Evolutionary conservation across 805 yeast genomes (phyloP).

Genomic region (Spathaspora passalidarum): DNA sequence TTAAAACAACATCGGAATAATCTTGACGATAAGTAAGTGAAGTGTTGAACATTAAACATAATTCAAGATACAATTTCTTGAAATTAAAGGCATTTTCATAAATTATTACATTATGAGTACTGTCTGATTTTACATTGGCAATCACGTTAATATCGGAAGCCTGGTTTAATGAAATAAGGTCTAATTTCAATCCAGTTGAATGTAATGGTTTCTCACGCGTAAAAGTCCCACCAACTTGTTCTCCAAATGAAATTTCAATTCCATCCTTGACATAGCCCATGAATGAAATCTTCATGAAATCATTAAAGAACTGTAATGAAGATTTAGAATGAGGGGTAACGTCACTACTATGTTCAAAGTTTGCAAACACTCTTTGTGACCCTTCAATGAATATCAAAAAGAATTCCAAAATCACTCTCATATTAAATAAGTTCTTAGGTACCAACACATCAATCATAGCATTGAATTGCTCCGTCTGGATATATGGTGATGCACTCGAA

Average conservation of each 20-base stretch:
- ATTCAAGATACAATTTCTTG: conserved; percentile 42
- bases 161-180: conserved; percentile 34
- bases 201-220: conserved; percentile 4
- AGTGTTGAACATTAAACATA: conserved; percentile 57
- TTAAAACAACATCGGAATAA: conserved; percentile 46
- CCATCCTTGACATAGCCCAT: conserved; percentile 61
- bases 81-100: conserved; percentile 46
- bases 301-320: conserved; percentile 49
- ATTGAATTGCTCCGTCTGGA: conserved; percentile 55
- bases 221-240: conserved; percentile 22
- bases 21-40: conserved; percentile 55
- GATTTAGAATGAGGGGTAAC: conserved; percentile 10
- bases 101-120: conserved; percentile 12
- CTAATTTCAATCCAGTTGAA: conserved; percentile 17
- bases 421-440: conserved; percentile 70
- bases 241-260: conserved; percentile 50
- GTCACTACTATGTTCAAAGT: conserved; percentile 10
- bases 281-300: conserved; percentile 63
- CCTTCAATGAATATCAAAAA: conserved; percentile 68
- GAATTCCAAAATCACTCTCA: conserved; percentile 74
- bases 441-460: conserved; percentile 63
- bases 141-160: background rate
- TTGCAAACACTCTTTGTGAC: conserved; percentile 31
- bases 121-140: conserved; percentile 3
- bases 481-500: conserved; percentile 37